Evolutionary conservation across 495 filamentous ascomycete species (phyloP), one percentile per base, ranked within the genome.

Genomic region (Trichoderma reesei): DNA sequence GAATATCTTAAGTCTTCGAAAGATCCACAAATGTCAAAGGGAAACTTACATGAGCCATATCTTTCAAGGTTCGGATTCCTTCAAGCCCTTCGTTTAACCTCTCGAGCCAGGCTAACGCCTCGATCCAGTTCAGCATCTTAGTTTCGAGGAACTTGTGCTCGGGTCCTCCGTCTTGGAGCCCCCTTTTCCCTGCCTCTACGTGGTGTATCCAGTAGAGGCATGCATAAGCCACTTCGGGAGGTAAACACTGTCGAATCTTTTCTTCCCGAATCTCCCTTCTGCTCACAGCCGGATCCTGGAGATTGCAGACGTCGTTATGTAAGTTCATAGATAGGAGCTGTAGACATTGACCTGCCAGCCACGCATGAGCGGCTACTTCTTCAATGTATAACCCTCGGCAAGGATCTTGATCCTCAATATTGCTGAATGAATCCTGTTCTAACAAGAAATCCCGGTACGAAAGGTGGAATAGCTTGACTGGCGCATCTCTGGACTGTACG

Each of bases 151-250:
- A 75, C 3, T 38, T 11, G 39, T 69, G 54, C 59, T 68, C 62
- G 13, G 46, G 34, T n/a, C 66, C 65, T 13, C 66, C 41, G 59
- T 71, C 68, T n/a, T 63, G 34, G 10, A 68, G 33, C 62, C 65
- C 1, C 4, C 14, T n/a, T 7, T 65, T 41, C 18, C 46, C 63
- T 42, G 67, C 20, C 56, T 70, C 14, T 10, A 79, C 66, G 62
- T 80, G 75, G 62, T 75, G 61, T 1, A 80, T 70, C 78, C 76
- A 82, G 65, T 76, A 74, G 11, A 67, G 62, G 67, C 73, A 80
- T 51, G 69, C 63, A 61, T 80, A 75, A 36, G 62, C 37, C 33
- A 67, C 26, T 20, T 66, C 46, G 13, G 66, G 61, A 39, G 72
- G 61, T 56, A 74, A 65, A 56, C 68, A 20, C 0, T 31, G 41